Evolutionary conservation across 2,329 filamentous ascomycete species (phyloP).

Genomic region (Cladosporium phlei): DNA sequence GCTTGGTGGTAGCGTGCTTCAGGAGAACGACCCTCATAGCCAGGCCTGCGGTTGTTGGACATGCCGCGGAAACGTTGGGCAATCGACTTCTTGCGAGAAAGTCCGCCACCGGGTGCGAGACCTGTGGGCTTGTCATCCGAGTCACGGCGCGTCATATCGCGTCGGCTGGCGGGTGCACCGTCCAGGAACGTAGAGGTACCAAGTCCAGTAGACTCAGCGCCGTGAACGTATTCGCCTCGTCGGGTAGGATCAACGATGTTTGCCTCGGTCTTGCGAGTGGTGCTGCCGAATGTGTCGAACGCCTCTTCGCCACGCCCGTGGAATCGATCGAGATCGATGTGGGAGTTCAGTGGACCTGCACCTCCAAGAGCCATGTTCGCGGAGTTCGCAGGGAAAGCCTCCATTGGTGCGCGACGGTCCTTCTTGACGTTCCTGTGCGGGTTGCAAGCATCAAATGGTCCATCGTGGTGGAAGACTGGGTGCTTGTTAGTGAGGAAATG

Average conservation of each 20-base stretch:
- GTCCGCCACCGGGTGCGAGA: slow-evolving; percentile 49
- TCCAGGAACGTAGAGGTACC: slow-evolving; percentile 95
- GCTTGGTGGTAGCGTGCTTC: slow-evolving; percentile 47
- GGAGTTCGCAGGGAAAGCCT: slow-evolving; percentile 89
- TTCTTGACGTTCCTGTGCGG: slow-evolving; percentile 86
- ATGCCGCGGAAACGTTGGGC: slow-evolving; percentile 87
- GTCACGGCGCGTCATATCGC: slow-evolving; percentile 70
- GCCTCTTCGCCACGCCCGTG: slow-evolving; percentile 83
- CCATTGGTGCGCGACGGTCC: slow-evolving; percentile 82
- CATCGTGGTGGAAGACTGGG: slow-evolving; percentile 87
- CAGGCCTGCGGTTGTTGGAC: slow-evolving; percentile 59
- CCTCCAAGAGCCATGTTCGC: slow-evolving; percentile 90
- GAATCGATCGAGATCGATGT: slow-evolving; percentile 81
- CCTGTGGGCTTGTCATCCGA: slow-evolving; percentile 56
- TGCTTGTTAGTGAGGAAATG: not conserved
- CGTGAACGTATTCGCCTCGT: slow-evolving; percentile 70
- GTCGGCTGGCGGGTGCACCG: slow-evolving; percentile 78
- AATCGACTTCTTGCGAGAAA: slow-evolving; percentile 89
- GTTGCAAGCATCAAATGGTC: slow-evolving; percentile 93
- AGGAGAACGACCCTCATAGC: slow-evolving; percentile 38
- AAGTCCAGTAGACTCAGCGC: slow-evolving; percentile 74
- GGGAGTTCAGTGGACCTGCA: slow-evolving; percentile 73
- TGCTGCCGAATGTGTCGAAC: slow-evolving; percentile 69
- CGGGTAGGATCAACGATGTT: slow-evolving; percentile 61
- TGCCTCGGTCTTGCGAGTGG: slow-evolving; percentile 33